These are phyloP conservation scores for Kockiozyma suomiensis DNA, from an alignment of 805 yeast species.

Conservation along the genomic window DNA sequence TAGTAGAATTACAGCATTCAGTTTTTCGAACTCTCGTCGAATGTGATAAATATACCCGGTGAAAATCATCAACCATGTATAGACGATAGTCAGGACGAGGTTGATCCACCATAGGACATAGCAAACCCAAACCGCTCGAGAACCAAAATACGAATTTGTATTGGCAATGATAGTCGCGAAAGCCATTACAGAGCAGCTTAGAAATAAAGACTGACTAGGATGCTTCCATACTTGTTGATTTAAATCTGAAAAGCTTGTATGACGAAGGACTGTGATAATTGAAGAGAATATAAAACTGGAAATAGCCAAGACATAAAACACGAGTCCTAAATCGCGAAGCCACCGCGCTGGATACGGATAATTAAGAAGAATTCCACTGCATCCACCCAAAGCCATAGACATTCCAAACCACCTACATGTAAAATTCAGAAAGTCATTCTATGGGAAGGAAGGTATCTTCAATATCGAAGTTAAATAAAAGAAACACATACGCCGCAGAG, in stretches of 20 bases:
- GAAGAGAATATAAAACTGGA: conserved; percentile 34
- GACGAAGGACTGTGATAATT: background rate
- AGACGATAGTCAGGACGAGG: background rate
- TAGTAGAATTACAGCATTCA: conserved; percentile 3
- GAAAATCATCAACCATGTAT: conserved; percentile 10
- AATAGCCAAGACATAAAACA: conserved; percentile 62
- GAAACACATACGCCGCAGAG: conserved; percentile 6
- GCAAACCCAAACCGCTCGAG: conserved; percentile 2
- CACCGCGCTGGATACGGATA: conserved; percentile 69
- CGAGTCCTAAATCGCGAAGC: conserved; percentile 57
- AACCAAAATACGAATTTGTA: background rate
- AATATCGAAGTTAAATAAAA: background rate
- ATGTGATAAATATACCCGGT: background rate
- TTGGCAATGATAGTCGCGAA: background rate
- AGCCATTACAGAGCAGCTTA: conserved; percentile 6
- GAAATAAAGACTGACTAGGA: conserved; percentile 1
- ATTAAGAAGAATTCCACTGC: conserved; percentile 58
- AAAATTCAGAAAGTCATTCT: background rate
- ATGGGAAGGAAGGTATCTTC: too few species aligned
- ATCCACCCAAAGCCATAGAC: conserved; percentile 83
- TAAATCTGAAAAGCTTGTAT: background rate
- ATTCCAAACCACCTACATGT: conserved; percentile 60
- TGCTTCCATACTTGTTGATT: background rate
- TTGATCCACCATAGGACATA: conserved; percentile 9
- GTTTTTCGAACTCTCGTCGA: background rate